A percentile compares a stretch with the other conserved stretches of the same genome.
Evolutionary conservation across 1,284 basidiomycete species (phyloP).

Genomic region (Hymenochaete sp.): DNA sequence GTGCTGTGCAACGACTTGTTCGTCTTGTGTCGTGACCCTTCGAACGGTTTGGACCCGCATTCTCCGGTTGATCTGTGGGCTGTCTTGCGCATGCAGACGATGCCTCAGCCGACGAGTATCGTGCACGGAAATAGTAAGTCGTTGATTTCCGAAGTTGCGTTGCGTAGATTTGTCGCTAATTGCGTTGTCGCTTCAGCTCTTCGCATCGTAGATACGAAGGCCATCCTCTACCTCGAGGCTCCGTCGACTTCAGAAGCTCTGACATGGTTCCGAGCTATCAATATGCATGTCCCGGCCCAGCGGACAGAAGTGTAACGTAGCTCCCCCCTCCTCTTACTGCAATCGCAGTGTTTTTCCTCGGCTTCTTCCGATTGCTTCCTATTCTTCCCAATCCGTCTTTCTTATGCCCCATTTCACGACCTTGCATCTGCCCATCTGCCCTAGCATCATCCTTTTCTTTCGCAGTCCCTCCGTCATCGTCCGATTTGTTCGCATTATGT

Average conservation of each 20-base stretch:
- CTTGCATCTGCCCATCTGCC: neutral
- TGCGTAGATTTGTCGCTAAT: conserved; percentile 5
- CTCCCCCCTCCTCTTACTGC: neutral
- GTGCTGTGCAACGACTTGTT: conserved; percentile 89
- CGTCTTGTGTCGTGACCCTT: conserved; percentile 78
- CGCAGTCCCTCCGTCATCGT: neutral
- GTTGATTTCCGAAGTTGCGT: conserved; percentile 15
- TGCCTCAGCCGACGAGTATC: conserved; percentile 83
- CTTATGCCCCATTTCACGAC: neutral
- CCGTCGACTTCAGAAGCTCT: conserved; percentile 74
- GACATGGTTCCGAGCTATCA: conserved; percentile 81
- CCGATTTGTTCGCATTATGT: neutral
- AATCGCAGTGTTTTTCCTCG: neutral
- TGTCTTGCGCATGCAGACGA: conserved; percentile 84
- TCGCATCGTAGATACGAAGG: conserved; percentile 79
- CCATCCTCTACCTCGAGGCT: conserved; percentile 88
- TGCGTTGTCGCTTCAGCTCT: conserved; percentile 49
- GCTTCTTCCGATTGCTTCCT: neutral
- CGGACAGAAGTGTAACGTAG: conserved; percentile 10
- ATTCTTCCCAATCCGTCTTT: neutral
- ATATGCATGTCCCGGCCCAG: conserved; percentile 46
- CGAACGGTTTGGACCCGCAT: conserved; percentile 63
- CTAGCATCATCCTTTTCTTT: conserved; percentile 2
- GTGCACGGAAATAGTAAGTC: conserved; percentile 73
- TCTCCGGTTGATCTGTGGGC: conserved; percentile 84